Conservation (phyloP, 2,329 filamentous ascomycete species). For the Amphichorda felina region DNA sequence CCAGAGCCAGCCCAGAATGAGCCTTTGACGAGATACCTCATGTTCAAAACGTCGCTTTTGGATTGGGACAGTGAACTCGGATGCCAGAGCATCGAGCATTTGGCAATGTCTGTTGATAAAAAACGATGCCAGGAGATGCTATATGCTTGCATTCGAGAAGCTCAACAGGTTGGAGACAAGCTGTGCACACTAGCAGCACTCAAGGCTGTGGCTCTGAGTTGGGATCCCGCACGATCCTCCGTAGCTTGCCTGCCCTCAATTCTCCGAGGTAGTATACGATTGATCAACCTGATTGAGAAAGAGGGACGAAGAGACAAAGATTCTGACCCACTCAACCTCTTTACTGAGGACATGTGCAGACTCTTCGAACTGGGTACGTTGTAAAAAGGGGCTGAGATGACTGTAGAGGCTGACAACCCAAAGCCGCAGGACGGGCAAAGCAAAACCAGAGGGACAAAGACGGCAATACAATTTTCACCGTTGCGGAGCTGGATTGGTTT, state of each 20-base stretch:
- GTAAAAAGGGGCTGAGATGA: neutral
- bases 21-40: conserved; percentile 57
- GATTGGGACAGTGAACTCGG: conserved; percentile 45
- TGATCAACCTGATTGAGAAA: conserved; percentile 29
- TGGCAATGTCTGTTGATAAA: conserved; percentile 40
- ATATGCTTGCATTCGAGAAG: conserved; percentile 71
- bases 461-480: conserved; percentile 40
- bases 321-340: neutral
- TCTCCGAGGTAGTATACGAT: conserved; percentile 38
- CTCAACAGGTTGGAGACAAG: conserved; percentile 53
- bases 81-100: conserved; percentile 47
- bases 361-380: conserved; percentile 31
- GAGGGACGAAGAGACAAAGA: conserved; percentile 8
- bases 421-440: conserved; percentile 16
- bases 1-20: conserved; percentile 44
- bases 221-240: conserved; percentile 8
- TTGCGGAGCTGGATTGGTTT: conserved; percentile 71
- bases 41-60: conserved; percentile 61
- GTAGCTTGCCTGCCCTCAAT: conserved; percentile 21
- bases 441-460: conserved; percentile 22
- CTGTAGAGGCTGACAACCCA: neutral
- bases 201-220: conserved; percentile 17
- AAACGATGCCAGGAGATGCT: conserved; percentile 46
- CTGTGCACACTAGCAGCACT: conserved; percentile 34
- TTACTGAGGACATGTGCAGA: conserved; percentile 39